Evolutionary conservation across 116 monocot genomes (phyloP), one percentile per base, ranked within the genome.

Genomic region (Cymodocea nodosa): DNA sequence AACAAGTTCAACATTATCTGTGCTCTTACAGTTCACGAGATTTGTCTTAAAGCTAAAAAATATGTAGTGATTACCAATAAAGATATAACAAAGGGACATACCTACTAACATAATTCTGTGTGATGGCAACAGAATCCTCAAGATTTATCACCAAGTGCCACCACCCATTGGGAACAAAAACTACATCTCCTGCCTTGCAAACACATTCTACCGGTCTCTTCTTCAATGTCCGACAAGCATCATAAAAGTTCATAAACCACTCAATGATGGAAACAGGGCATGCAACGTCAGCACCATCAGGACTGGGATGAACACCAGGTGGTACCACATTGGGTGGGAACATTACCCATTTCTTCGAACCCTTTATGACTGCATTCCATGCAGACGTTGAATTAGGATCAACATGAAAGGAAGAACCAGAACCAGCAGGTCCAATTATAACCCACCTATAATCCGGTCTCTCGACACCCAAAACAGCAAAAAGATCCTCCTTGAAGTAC

Each of bases 161-260:
- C 97, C 97, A 97, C 40, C 91, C 97, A 85, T 88, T 91, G 23
- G 97, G 97, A 65, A 97, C 91, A 65, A 97, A 97, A 13, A 97
- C 80, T 11, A 97, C 84, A 68, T 97, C 97, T 9, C 97, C 97
- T 6, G 83, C 78, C 68, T 66, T 83, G 64, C 91, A 97, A 17
- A 91, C 71, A 59, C 91, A 97, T 70, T 97, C 97, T 0, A 97
- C 60, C 0, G 97, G 97, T 69, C 80, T 88, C 76, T 60, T 87
- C 73, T 83, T 79, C 85, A 83, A 80, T 23, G 72, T 69, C 70
- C 40, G 78, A 59, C 85, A 91, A 0, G 62, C 70, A 4, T 62
- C 79, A 67, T 97, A 97, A 53, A 97, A 97, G 69, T 97, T 97
- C 90, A 97, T 97, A 69, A 97, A 97, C 97, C 97, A 97, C 80